Evolutionary conservation across 257 asterid genomes (phyloP).

Genomic region (Fraxinus excelsior): DNA sequence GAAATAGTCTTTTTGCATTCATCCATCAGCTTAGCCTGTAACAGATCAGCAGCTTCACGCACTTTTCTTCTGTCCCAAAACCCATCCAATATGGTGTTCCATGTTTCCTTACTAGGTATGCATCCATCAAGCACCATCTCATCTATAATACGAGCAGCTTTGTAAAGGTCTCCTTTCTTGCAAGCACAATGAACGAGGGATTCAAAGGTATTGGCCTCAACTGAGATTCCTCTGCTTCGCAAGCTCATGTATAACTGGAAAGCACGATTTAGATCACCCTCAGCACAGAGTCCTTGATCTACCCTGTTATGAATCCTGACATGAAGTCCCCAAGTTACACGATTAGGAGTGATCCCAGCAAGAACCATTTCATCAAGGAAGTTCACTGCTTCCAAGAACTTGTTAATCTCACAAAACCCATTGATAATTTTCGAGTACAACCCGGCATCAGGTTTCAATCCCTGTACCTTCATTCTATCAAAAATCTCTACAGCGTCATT

Average conservation of each 20-base stretch:
- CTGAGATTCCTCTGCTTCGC: conserved; percentile 76
- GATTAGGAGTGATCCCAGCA: conserved; percentile 73
- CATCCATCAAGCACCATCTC: conserved; percentile 91
- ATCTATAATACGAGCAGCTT: conserved; percentile 63
- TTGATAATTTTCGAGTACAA: conserved; percentile 68
- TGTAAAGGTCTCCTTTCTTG: conserved; percentile 64
- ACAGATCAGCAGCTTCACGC: conserved; percentile 57
- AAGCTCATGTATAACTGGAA: conserved; percentile 64
- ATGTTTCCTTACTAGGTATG: conserved; percentile 58
- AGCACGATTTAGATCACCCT: conserved; percentile 56
- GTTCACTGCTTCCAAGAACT: conserved; percentile 77
- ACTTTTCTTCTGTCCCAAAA: conserved; percentile 71
- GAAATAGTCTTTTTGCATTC: conserved; percentile 32
- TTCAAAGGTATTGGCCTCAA: conserved; percentile 61
- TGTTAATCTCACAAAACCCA: conserved; percentile 57
- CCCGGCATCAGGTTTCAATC: conserved; percentile 92
- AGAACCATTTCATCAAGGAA: conserved; percentile 90
- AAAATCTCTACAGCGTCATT: conserved; percentile 75
- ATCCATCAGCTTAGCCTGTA: conserved; percentile 44
- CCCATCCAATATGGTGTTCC: conserved; percentile 58
- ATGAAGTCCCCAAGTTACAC: conserved; percentile 86
- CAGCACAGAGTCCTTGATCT: conserved; percentile 57
- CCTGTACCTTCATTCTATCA: conserved; percentile 92
- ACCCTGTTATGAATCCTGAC: conserved; percentile 75
- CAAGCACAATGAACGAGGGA: conserved; percentile 52